Conservation (phyloP, 257 asterid species). For the Lavandula angustifolia region DNA sequence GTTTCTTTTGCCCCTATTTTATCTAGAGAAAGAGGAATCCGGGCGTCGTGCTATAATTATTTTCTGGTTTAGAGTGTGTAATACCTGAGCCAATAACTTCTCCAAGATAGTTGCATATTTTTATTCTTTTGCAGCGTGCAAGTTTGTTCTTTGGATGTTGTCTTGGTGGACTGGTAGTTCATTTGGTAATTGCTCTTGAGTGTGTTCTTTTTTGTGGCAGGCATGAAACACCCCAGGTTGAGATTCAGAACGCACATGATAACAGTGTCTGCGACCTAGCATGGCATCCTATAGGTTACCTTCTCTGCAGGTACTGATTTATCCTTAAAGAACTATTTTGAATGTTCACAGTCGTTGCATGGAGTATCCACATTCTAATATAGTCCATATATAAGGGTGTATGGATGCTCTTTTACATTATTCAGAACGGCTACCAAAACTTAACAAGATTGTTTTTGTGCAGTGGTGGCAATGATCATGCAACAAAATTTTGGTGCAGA, state of each 20-base stretch:
- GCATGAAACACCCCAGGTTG: conserved; percentile 96
- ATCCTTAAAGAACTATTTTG: conserved; percentile 4
- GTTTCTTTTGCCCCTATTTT: conserved; percentile 12
- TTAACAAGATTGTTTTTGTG: conserved; percentile 41
- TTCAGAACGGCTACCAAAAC: not conserved
- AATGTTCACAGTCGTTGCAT: not conserved
- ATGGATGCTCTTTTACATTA: not conserved
- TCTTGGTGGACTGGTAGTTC: conserved; percentile 24
- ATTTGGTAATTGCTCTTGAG: conserved; percentile 29
- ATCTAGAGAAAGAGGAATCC: too few species aligned
- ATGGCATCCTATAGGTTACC: conserved; percentile 98
- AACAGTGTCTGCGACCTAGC: conserved; percentile 98
- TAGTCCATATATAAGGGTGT: conserved; percentile 1
- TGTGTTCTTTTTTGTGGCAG: conserved; percentile 46
- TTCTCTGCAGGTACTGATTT: conserved; percentile 79
- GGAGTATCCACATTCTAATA: not conserved
- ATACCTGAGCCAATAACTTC: too few species aligned
- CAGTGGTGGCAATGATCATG: conserved; percentile 98
- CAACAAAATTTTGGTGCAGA: conserved; percentile 99
- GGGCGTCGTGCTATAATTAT: too few species aligned
- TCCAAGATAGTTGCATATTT: not conserved
- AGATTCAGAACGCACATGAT: conserved; percentile 90
- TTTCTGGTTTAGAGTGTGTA: too few species aligned
- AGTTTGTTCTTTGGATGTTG: not conserved
- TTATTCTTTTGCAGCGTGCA: not conserved